A percentile compares a stretch with the other conserved stretches of the same genome.
Conservation (phyloP, 2,329 filamentous ascomycete genomes). For the Coniella vitis region DNA sequence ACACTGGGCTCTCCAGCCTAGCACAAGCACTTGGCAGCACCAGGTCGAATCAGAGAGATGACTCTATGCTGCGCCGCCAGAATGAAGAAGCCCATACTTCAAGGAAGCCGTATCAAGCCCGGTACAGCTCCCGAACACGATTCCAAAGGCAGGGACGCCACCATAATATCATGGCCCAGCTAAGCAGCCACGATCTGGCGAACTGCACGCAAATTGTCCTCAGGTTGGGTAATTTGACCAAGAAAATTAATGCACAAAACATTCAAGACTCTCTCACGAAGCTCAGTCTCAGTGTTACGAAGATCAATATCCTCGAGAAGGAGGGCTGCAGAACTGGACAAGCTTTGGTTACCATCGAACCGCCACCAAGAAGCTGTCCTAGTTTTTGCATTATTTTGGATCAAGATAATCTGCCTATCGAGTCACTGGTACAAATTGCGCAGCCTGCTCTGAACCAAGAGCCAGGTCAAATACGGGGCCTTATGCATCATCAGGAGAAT, state of each 20-base stretch:
- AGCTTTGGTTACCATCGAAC: slow-evolving; percentile 51
- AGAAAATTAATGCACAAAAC: slow-evolving; percentile 30
- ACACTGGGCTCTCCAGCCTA: no score
- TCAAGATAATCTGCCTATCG: not conserved
- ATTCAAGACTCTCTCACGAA: slow-evolving; percentile 46
- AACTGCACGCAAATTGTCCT: slow-evolving; percentile 24
- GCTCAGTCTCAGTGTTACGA: slow-evolving; percentile 43
- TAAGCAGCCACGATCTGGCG: not conserved
- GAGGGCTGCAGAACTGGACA: slow-evolving; percentile 29
- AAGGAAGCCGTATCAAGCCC: no score
- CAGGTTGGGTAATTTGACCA: slow-evolving; percentile 28
- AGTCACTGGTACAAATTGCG: not conserved
- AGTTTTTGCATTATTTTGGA: not conserved
- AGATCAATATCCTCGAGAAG: slow-evolving; percentile 49
- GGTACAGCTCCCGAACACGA: no score
- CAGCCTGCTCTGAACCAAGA: no score
- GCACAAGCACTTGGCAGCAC: no score
- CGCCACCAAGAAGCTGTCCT: slow-evolving; percentile 36
- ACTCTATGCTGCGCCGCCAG: no score
- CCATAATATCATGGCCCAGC: no score
- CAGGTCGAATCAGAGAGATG: no score
- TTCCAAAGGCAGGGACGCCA: no score
- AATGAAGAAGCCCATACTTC: no score
- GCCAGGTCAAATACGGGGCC: no score
- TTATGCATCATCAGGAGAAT: no score